phyloP scores from a whole-genome alignment of 140 eudicot genomes.

The Flaveria floridana region DNA sequence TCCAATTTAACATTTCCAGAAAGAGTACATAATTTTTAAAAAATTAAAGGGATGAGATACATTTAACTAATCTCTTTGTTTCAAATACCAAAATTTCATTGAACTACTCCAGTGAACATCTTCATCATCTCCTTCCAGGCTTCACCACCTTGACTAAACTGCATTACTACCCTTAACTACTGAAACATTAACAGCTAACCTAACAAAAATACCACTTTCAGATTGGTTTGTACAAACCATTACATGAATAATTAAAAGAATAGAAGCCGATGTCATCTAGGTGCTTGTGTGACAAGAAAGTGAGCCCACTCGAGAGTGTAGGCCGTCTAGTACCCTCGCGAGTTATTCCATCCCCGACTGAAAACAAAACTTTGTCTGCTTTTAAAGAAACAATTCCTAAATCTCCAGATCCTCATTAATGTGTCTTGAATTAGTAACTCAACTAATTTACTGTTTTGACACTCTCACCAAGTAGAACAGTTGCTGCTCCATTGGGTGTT shows the following conservation, averaged over 20 bases:
- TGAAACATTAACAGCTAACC: background rate
- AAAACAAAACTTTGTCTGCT: constrained; percentile 59
- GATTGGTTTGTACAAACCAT: background rate
- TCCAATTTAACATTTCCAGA: too few species aligned
- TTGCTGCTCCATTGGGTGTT: background rate
- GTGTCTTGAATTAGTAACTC: background rate
- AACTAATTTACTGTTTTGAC: background rate
- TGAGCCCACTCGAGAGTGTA: constrained; percentile 24
- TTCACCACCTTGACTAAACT: background rate
- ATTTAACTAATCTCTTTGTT: too few species aligned
- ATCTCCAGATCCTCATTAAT: too few species aligned
- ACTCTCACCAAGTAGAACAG: background rate
- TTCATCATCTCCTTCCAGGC: background rate
- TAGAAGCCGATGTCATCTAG: background rate
- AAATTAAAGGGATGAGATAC: too few species aligned
- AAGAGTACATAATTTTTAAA: too few species aligned
- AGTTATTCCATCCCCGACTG: constrained; percentile 43
- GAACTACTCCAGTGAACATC: background rate
- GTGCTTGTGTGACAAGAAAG: constrained; percentile 17
- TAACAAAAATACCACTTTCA: background rate
- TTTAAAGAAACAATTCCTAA: constrained; percentile 61
- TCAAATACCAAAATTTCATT: background rate
- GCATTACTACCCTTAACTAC: background rate
- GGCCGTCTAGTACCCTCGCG: constrained; percentile 24
- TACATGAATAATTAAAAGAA: background rate